Percentiles rank a stretch among this genome's conserved stretches.
phyloP scores from a whole-genome alignment of 2,329 filamentous ascomycete species.

The Pseudocercospora macadamiae region DNA sequence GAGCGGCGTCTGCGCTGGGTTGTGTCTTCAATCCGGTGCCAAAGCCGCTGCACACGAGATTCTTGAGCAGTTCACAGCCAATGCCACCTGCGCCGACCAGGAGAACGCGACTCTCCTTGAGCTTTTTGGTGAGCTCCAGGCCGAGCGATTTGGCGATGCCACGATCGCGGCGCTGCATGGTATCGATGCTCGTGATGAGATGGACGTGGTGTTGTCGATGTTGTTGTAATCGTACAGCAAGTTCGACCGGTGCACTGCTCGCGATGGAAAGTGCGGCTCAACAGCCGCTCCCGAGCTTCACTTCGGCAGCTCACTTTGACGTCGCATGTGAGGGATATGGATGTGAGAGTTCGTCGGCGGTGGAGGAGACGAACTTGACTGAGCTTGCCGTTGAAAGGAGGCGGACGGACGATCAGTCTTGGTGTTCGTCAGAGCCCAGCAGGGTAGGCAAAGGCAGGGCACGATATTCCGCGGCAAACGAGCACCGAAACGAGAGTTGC shows the following conservation, averaged over 20 bases:
- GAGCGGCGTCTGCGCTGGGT: slow-evolving; percentile 9
- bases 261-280: neutral
- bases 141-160: slow-evolving; percentile 67
- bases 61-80: slow-evolving; percentile 96
- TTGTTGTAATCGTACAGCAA: neutral
- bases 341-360: neutral
- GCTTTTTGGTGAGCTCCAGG: slow-evolving; percentile 56
- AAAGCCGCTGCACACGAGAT: slow-evolving; percentile 88
- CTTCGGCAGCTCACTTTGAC: slow-evolving; percentile 3
- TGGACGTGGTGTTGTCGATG: neutral
- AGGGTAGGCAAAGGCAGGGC: too few relatives aligned
- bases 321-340: slow-evolving; percentile 5
- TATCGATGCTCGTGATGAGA: slow-evolving; percentile 15
- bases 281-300: neutral
- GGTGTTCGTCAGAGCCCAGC: neutral
- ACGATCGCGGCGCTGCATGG: slow-evolving; percentile 49
- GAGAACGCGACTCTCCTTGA: slow-evolving; percentile 57
- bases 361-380: neutral
- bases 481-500: neutral
- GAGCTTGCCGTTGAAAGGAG: neutral
- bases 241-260: neutral
- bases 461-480: neutral
- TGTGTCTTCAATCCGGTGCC: slow-evolving; percentile 48
- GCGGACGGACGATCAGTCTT: neutral
- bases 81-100: slow-evolving; percentile 97